phyloP scores from a whole-genome alignment of 345 rosid genomes.

The Acer negundo region DNA sequence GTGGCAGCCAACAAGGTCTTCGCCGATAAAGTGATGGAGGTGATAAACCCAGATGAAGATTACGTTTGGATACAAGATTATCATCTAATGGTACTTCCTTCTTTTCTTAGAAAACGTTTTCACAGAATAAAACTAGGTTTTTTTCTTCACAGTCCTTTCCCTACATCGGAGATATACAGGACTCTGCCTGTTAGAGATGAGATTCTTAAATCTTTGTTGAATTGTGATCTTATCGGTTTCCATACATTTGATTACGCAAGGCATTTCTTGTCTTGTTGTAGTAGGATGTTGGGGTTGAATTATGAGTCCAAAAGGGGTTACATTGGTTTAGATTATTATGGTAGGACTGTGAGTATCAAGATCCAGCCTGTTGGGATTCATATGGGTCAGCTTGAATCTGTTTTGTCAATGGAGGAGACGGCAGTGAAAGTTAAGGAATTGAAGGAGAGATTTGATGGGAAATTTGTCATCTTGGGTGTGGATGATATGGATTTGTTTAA shows the following conservation, averaged over 20 bases:
- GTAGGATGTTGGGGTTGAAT: constrained; percentile 79
- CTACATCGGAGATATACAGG: constrained; percentile 72
- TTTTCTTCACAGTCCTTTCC: constrained; percentile 73
- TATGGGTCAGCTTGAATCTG: constrained; percentile 63
- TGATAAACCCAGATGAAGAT: constrained; percentile 64
- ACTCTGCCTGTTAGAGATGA: constrained; percentile 77
- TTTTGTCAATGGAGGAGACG: constrained; percentile 41
- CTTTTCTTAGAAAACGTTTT: constrained; percentile 60
- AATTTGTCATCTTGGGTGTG: constrained; percentile 60
- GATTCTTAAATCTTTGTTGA: constrained; percentile 64
- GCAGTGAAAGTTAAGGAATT: constrained; percentile 50
- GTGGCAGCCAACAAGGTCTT: constrained; percentile 60
- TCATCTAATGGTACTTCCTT: constrained; percentile 79
- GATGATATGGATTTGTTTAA: constrained; percentile 87
- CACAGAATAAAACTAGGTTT: constrained; percentile 63
- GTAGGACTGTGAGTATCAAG: constrained; percentile 76
- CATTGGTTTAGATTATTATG: constrained; percentile 80
- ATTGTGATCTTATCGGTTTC: constrained; percentile 83
- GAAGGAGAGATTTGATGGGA: constrained; percentile 56
- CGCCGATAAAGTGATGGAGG: constrained; percentile 66
- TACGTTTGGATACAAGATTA: constrained; percentile 87
- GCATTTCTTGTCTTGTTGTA: constrained; percentile 82
- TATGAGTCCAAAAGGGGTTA: constrained; percentile 80
- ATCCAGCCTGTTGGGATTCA: constrained; percentile 79
- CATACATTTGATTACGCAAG: constrained; percentile 89